Evolutionary conservation across 352 stramenopile genomes (phyloP).

Genomic region (Globisporangium mamillatum): DNA sequence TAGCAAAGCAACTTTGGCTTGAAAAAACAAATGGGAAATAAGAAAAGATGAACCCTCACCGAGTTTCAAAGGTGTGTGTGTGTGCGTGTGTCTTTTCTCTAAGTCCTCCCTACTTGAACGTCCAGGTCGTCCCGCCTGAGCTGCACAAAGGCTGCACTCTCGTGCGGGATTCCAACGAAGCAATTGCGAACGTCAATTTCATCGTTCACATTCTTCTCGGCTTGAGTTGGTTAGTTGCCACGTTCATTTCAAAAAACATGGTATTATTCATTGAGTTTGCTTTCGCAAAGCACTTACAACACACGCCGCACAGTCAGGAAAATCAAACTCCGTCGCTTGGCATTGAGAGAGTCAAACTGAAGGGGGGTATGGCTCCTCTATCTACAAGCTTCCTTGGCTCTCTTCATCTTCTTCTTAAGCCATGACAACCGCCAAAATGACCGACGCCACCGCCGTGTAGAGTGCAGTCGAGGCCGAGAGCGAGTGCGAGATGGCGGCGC

Average conservation of each 20-base stretch:
- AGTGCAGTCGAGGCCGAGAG: conserved; percentile 1
- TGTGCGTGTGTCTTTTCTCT: too few species aligned
- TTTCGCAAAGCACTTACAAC: neutral
- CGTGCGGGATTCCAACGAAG: too few species aligned
- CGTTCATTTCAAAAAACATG: neutral
- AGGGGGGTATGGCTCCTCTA: neutral
- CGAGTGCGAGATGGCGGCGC: neutral
- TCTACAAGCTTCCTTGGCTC: neutral
- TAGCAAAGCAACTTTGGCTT: neutral
- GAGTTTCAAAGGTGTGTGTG: neutral
- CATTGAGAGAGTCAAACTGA: neutral
- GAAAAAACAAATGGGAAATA: neutral
- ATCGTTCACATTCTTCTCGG: too few species aligned
- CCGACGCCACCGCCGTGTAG: neutral
- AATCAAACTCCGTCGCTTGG: neutral
- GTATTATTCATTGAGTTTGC: neutral
- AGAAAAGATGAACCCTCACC: neutral
- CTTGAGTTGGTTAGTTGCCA: too few species aligned
- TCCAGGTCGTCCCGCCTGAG: too few species aligned
- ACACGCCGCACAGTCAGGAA: neutral
- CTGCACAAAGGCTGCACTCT: too few species aligned
- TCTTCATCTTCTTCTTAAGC: neutral
- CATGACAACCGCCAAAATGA: conserved; percentile 1
- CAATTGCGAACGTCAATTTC: too few species aligned
- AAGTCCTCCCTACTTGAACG: too few species aligned